A percentile compares a stretch with the other conserved stretches of the same genome.
These are phyloP conservation scores for Arthroderma uncinatum DNA, from an alignment of 2,329 filamentous ascomycete species.

Conservation along the genomic window DNA sequence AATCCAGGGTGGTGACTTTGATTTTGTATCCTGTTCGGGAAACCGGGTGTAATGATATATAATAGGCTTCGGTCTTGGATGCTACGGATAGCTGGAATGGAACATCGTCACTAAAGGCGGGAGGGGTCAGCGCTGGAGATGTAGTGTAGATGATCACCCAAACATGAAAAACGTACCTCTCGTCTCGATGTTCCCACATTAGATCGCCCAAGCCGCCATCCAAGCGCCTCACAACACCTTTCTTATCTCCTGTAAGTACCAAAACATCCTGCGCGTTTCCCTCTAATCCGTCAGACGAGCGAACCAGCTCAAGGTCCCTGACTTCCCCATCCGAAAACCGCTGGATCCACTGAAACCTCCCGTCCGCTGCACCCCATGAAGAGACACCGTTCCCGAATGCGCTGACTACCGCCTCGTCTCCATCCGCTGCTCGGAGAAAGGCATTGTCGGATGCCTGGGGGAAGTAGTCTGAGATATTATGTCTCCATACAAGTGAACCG, in stretches of 20 bases:
- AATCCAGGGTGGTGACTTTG: conserved; percentile 63
- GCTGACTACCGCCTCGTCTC: conserved; percentile 64
- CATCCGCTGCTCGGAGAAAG: conserved; percentile 61
- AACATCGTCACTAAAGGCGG: conserved; percentile 47
- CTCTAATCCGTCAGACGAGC: conserved; percentile 39
- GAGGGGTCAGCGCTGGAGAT: background rate
- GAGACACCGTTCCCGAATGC: conserved; percentile 60
- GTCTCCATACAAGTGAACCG: conserved; percentile 77
- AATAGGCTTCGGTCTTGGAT: conserved; percentile 54
- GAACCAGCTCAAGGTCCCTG: conserved; percentile 58
- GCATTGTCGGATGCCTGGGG: conserved; percentile 17
- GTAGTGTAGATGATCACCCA: conserved; percentile 8
- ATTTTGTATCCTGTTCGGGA: conserved; percentile 60
- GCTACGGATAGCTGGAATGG: conserved; percentile 67
- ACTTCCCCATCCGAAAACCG: conserved; percentile 42
- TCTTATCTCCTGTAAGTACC: conserved; percentile 49
- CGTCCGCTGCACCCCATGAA: conserved; percentile 73
- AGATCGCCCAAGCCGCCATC: conserved; percentile 60
- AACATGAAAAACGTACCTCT: conserved; percentile 30
- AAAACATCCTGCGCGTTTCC: conserved; percentile 54
- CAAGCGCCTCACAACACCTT: conserved; percentile 55
- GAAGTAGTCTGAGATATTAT: conserved; percentile 48
- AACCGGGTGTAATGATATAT: conserved; percentile 61
- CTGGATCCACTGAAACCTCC: conserved; percentile 64
- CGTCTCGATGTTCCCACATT: conserved; percentile 67